These are phyloP conservation scores for Fraxinus excelsior DNA, from an alignment of 257 asterid genomes.

Conservation along the genomic window DNA sequence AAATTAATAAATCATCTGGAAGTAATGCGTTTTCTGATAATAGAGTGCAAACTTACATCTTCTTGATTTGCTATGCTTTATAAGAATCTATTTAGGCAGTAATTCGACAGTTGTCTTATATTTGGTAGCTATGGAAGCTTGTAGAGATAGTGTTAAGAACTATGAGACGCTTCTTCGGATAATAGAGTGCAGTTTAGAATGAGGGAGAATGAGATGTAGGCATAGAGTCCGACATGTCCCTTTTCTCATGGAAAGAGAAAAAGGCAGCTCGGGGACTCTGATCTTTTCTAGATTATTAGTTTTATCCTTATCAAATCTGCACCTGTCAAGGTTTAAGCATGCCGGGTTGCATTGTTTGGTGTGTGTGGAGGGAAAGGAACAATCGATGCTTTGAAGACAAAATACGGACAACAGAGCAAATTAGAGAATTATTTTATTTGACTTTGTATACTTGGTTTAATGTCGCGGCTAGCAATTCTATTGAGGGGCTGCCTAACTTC, in stretches of 20 bases:
- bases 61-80: too few relatives aligned
- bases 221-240: neutral
- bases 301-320: neutral
- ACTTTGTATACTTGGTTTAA: too few relatives aligned
- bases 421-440: too few relatives aligned
- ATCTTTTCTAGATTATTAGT: neutral
- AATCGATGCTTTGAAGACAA: too few relatives aligned
- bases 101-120: neutral
- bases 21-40: too few relatives aligned
- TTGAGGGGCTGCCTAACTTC: too few relatives aligned
- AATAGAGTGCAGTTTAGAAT: neutral
- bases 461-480: too few relatives aligned
- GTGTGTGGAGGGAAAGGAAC: too few relatives aligned
- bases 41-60: too few relatives aligned
- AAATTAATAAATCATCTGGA: neutral
- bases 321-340: neutral
- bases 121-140: neutral
- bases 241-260: neutral
- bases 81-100: too few relatives aligned
- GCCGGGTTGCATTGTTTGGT: too few relatives aligned
- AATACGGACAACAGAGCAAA: too few relatives aligned
- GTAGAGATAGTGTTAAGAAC: neutral
- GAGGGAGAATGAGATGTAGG: neutral
- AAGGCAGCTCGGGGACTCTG: neutral
- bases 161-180: neutral